Evolutionary conservation across 2,329 filamentous ascomycete genomes (phyloP).

Genomic region (Sordariomycetes sp.): DNA sequence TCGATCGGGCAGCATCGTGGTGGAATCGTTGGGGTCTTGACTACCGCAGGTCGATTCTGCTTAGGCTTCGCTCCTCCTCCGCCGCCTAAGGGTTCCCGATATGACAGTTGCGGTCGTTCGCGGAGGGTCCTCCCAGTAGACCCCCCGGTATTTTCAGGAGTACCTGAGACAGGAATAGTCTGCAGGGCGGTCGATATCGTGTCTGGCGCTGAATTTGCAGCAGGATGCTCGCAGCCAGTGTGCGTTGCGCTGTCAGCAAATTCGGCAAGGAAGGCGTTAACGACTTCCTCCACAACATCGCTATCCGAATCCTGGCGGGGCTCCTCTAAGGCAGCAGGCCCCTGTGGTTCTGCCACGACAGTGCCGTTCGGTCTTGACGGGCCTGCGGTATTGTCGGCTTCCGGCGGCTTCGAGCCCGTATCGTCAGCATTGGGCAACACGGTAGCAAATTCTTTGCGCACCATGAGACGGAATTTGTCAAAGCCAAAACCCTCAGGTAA

Average conservation of each 20-base stretch:
- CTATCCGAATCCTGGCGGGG: neutral
- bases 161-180: neutral
- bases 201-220: neutral
- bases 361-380: neutral
- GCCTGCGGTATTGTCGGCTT: neutral
- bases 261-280: neutral
- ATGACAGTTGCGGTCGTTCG: neutral
- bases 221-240: neutral
- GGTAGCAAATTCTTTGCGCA: conserved; percentile 1
- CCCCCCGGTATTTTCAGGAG: neutral
- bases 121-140: neutral
- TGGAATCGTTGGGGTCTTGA: neutral
- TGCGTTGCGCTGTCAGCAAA: neutral
- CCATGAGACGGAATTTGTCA: conserved; percentile 6
- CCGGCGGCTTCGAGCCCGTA: neutral
- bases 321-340: neutral
- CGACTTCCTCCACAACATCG: neutral
- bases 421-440: neutral
- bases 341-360: neutral
- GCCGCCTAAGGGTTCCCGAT: neutral
- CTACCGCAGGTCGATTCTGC: neutral
- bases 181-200: neutral
- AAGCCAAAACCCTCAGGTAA: conserved; percentile 4
- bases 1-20: conserved; percentile 1
- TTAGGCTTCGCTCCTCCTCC: neutral